Evolutionary conservation across 805 yeast species (phyloP).

Genomic region (Spathaspora boniae): DNA sequence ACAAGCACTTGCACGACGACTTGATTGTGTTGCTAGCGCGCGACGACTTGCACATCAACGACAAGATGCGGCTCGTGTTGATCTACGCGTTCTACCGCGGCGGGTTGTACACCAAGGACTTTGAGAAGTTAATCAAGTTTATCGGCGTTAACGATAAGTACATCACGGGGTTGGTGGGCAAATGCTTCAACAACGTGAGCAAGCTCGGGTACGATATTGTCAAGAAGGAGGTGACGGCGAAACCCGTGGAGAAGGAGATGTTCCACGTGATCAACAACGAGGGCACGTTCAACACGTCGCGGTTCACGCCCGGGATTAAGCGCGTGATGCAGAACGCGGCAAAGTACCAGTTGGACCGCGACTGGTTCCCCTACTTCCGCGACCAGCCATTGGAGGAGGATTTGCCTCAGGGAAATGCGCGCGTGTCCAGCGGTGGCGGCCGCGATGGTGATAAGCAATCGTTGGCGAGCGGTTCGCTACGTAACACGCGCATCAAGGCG

Average conservation of each 20-base stretch:
- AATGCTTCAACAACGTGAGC: slow-evolving; percentile 38
- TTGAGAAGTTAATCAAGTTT: slow-evolving; percentile 61
- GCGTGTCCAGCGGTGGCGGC: not conserved
- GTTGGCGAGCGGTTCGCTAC: slow-evolving; percentile 39
- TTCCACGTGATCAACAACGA: slow-evolving; percentile 55
- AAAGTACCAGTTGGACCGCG: slow-evolving; percentile 51
- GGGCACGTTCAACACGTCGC: slow-evolving; percentile 58
- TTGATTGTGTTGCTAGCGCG: slow-evolving; percentile 53
- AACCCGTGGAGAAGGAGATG: slow-evolving; percentile 46
- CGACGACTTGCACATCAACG: slow-evolving; percentile 50
- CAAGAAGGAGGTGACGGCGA: slow-evolving; percentile 36
- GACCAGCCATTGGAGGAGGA: slow-evolving; percentile 65
- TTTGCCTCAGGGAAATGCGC: slow-evolving; percentile 17
- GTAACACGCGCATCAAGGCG: slow-evolving; percentile 71
- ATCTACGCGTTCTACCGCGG: slow-evolving; percentile 79
- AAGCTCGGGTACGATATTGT: slow-evolving; percentile 57
- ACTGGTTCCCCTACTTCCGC: slow-evolving; percentile 67
- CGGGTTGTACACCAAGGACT: slow-evolving; percentile 73
- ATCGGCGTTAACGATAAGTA: slow-evolving; percentile 43
- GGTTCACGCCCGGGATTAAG: slow-evolving; percentile 70
- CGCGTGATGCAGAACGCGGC: slow-evolving; percentile 52
- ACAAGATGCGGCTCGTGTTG: slow-evolving; percentile 71
- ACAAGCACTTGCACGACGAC: slow-evolving; percentile 57
- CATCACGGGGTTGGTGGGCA: slow-evolving; percentile 56
- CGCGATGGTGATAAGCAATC: slow-evolving; percentile 6